These are phyloP conservation scores for Pisolithus orientalis DNA, from an alignment of 768 basidiomycete genomes.

Conservation along the genomic window DNA sequence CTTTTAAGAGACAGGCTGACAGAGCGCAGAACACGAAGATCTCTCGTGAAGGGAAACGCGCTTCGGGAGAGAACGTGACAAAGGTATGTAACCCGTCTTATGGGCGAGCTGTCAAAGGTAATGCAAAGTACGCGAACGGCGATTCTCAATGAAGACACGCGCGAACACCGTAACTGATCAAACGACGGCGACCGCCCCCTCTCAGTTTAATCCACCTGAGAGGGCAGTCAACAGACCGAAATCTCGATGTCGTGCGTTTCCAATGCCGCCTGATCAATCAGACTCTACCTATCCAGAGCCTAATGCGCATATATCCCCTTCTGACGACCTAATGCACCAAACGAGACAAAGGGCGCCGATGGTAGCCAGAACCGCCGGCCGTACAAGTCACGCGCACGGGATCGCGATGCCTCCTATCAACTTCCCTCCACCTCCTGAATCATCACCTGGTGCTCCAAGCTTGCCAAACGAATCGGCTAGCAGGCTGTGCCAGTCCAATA, in stretches of 20 bases:
- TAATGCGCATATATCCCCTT: background rate
- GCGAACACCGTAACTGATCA: too few relatives aligned
- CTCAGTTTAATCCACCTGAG: too few relatives aligned
- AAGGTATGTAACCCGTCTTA: background rate
- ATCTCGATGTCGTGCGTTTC: too few relatives aligned
- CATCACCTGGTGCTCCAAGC: background rate
- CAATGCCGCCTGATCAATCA: background rate
- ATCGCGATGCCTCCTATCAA: too few relatives aligned
- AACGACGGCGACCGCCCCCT: too few relatives aligned
- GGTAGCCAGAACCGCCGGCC: background rate
- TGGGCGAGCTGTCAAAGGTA: background rate
- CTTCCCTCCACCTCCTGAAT: too few relatives aligned
- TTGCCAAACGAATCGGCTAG: too few relatives aligned
- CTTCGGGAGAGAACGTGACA: background rate
- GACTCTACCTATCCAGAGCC: background rate
- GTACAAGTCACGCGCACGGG: background rate
- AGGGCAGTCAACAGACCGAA: too few relatives aligned
- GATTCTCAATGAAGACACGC: too few relatives aligned
- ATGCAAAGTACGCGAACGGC: background rate
- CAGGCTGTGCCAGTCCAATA: too few relatives aligned
- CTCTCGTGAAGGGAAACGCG: background rate
- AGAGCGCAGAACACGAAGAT: background rate
- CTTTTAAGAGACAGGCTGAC: conserved; percentile 39
- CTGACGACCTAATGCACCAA: background rate
- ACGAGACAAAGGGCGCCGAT: background rate